Evolutionary conservation across 305 asterid genomes (phyloP).

Genomic region (Solanum hybrid): DNA sequence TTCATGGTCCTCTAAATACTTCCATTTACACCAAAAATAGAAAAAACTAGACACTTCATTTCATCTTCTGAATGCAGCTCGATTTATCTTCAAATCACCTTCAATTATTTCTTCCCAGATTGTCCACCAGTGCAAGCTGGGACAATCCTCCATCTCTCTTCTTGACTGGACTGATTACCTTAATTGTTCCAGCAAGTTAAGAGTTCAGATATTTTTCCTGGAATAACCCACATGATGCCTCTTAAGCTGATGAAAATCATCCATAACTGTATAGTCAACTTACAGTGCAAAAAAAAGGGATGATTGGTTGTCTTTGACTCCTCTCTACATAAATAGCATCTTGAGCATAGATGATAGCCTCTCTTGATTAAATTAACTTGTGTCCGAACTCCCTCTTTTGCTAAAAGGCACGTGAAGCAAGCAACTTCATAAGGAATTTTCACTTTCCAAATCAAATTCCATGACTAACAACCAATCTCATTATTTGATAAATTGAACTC

Average conservation of each 20-base stretch:
- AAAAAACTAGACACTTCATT: not conserved
- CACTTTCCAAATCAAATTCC: not conserved
- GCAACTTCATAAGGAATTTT: not conserved
- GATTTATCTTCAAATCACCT: not conserved
- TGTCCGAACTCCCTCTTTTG: not conserved
- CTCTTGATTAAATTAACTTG: not conserved
- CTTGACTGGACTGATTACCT: not conserved
- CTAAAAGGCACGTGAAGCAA: not conserved
- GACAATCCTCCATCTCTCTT: not conserved
- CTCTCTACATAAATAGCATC: too few species aligned
- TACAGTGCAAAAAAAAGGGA: not conserved
- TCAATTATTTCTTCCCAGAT: not conserved
- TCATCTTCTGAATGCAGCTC: not conserved
- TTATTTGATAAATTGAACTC: not conserved
- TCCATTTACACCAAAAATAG: not conserved
- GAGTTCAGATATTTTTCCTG: constrained; percentile 13
- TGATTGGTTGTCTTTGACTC: not conserved
- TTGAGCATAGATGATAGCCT: not conserved
- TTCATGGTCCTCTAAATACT: not conserved
- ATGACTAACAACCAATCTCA: not conserved
- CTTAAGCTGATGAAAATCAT: not conserved
- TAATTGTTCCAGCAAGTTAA: not conserved
- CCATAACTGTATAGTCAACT: not conserved
- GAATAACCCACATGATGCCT: not conserved
- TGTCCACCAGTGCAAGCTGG: not conserved